These are phyloP conservation scores for Westerdykella sp. DNA, from an alignment of 2,329 filamentous ascomycete genomes.

Conservation along the genomic window DNA sequence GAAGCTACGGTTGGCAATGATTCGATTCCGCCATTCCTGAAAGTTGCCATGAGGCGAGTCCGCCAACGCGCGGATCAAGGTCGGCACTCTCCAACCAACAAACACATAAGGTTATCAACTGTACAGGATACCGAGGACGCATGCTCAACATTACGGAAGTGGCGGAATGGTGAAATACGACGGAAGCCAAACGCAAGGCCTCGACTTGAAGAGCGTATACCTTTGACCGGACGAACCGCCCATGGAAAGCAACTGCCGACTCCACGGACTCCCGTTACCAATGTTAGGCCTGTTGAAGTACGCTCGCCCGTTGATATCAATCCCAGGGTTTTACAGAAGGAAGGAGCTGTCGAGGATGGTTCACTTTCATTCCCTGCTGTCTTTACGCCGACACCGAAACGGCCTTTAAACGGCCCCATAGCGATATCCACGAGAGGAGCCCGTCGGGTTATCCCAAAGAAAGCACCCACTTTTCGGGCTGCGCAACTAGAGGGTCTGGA, in stretches of 20 bases:
- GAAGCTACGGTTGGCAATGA: constrained; percentile 23
- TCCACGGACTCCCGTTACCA: not conserved
- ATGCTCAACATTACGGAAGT: constrained; percentile 44
- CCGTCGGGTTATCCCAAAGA: not conserved
- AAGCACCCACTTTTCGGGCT: constrained; percentile 13
- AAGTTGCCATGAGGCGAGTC: constrained; percentile 49
- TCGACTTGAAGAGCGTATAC: constrained; percentile 5
- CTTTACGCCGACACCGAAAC: not conserved
- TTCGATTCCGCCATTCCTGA: constrained; percentile 49
- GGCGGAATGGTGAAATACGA: constrained; percentile 43
- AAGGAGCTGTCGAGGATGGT: not conserved
- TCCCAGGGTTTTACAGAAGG: too few relatives aligned
- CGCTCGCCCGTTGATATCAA: not conserved
- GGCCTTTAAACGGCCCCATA: constrained; percentile 5
- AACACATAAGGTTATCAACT: constrained; percentile 49
- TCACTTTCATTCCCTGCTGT: too few relatives aligned
- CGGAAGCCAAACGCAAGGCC: constrained; percentile 8
- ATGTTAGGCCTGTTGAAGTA: constrained; percentile 1
- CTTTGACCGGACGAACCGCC: constrained; percentile 13
- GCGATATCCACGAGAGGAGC: constrained; percentile 10
- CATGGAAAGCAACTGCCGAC: constrained; percentile 13
- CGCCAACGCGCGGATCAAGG: constrained; percentile 44
- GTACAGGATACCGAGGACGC: constrained; percentile 51
- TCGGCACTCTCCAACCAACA: constrained; percentile 47
- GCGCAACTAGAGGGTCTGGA: constrained; percentile 43